Base-by-base conservation (phyloP, 176 grass and related monocot species). In the Rhynchospora pubera region DNA sequence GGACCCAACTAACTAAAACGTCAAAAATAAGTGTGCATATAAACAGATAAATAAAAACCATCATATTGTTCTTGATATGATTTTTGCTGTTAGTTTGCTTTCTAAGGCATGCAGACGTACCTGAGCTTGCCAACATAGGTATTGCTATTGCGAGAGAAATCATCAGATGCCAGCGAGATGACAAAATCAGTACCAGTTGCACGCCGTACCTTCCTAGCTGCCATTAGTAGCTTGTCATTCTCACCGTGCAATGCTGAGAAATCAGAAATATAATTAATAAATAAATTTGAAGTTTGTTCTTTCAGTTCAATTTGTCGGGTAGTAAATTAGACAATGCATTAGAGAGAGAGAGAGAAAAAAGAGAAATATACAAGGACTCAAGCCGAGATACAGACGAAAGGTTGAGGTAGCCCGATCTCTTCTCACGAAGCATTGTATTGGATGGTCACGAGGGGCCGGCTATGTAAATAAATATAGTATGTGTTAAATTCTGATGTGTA, bases 51-150 rank as follows among this genome's bases (percentile, higher is more conserved):
- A 61, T 60, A 8, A n/a, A 23, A 22, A 67, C 15, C 30, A 67
- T 26, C 48, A 76, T 55, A 30, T 55, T 76, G 21, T 55, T 53
- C 22, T 55, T 19, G 23, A 76, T 28, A 39, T 10, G 22, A 55
- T 42, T 28, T 28, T 52, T 73, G 69, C 19, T 50, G 9, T 75
- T 52, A 75, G 47, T 75, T 28, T 53, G 71, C 70, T 55, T 52
- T 14, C 4, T 75, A 76, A 52, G 12, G 22, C 47, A 53, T 28
- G 21, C 48, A 76, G 12, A 16, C 23, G 85, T 91, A 87, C 97
- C 90, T 99, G 84, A 96, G 85, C 93, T 99, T 99, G 22, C 97
- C 97, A 64, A 95, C 92, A 5, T 99, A 99, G 68, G 87, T 99
- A 66, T 91, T 99, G 81, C 97, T 96, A 39, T 93, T 91, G 71